Conservation (phyloP, 148 eudicot species). For the Suaeda aralocaspica region DNA sequence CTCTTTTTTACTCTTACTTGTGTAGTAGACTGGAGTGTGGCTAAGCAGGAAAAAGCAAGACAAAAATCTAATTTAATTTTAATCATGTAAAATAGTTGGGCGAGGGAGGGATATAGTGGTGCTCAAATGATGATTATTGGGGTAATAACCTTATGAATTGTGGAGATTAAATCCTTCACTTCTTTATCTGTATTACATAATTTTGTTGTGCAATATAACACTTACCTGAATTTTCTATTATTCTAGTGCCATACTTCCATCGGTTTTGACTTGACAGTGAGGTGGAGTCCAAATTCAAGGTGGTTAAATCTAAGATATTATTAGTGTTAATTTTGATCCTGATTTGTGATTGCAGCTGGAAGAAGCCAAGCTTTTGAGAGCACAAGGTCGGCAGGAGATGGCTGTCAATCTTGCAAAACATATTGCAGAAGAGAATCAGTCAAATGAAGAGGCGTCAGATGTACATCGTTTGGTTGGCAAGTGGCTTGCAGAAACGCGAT, state of each 20-base stretch:
- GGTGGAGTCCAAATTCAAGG: not conserved
- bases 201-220: not conserved
- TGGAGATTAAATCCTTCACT: not conserved
- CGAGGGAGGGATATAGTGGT: no score
- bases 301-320: not conserved
- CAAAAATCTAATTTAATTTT: no score
- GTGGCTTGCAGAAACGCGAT: conserved; percentile 95
- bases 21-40: not conserved
- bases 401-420: conserved; percentile 89
- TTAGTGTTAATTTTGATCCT: not conserved
- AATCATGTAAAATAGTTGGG: no score
- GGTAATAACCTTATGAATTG: not conserved
- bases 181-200: not conserved
- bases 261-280: not conserved
- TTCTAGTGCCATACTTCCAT: no score
- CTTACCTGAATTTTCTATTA: not conserved
- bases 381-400: conserved; percentile 89
- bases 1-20: no score
- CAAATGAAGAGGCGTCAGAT: conserved; percentile 65
- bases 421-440: conserved; percentile 55
- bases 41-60: not conserved
- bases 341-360: conserved; percentile 57
- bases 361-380: conserved; percentile 94
- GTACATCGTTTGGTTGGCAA: conserved; percentile 92
- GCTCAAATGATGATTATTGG: no score